A percentile compares a stretch with the other conserved stretches of the same genome.
phyloP scores from a whole-genome alignment of 192 early-diverging fungal species.

The Coemansia asiatica region DNA sequence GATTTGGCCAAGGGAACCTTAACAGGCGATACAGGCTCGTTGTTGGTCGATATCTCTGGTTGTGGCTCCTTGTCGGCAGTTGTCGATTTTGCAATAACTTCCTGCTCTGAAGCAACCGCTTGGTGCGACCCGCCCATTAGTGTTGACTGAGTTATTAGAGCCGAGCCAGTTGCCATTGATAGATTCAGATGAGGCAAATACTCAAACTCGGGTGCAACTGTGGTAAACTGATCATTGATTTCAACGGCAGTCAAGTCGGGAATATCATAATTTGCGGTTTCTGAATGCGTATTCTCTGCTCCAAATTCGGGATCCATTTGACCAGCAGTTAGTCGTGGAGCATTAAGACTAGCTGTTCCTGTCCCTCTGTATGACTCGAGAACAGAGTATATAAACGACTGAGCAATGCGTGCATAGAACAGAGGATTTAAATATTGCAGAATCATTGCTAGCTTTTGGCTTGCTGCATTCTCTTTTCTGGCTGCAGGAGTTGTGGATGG shows the following conservation, averaged over 20 bases:
- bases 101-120: neutral
- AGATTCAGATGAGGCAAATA: slow-evolving; percentile 12
- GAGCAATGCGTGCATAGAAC: slow-evolving; percentile 45
- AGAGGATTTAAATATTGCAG: slow-evolving; percentile 50
- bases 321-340: slow-evolving; percentile 14
- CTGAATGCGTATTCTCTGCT: neutral
- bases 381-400: slow-evolving; percentile 35
- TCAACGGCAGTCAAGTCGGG: neutral
- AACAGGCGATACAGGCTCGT: neutral
- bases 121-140: neutral
- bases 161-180: neutral
- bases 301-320: neutral
- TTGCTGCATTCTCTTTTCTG: slow-evolving; percentile 7
- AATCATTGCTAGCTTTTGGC: slow-evolving; percentile 23
- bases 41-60: neutral
- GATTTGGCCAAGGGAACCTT: neutral
- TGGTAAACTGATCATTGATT: slow-evolving; percentile 11
- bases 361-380: slow-evolving; percentile 18
- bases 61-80: neutral
- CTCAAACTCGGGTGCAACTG: slow-evolving; percentile 29
- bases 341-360: neutral
- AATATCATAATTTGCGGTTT: neutral
- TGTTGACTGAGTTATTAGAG: neutral
- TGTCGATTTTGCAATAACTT: neutral
- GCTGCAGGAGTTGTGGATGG: slow-evolving; percentile 32